Percentiles rank a stretch among this genome's conserved stretches.
These are phyloP conservation scores for Pyrenophora teres DNA, from an alignment of 2,329 filamentous ascomycete genomes.

Conservation along the genomic window DNA sequence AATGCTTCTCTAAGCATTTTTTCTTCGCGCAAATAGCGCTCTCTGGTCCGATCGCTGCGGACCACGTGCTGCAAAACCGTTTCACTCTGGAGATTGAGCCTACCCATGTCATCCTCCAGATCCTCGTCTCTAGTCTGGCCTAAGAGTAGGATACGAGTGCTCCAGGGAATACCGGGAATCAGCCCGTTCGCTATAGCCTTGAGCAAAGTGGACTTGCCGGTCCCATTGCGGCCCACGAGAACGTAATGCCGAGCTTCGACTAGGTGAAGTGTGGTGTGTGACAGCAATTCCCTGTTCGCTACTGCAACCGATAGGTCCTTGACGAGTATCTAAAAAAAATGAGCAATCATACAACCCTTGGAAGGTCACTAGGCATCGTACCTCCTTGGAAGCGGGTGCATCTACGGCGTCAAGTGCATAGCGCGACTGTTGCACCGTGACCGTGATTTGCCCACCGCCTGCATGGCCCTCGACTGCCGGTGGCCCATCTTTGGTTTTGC, in stretches of 20 bases:
- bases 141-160: conserved; percentile 41
- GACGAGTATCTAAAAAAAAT: conserved; percentile 51
- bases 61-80: conserved; percentile 72
- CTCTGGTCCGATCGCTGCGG: conserved; percentile 54
- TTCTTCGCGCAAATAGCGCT: conserved; percentile 66
- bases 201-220: conserved; percentile 79
- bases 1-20: conserved; percentile 65
- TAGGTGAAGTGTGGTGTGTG: conserved; percentile 70
- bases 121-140: conserved; percentile 38
- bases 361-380: conserved; percentile 3
- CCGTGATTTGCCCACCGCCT: conserved; percentile 35
- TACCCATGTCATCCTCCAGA: conserved; percentile 42
- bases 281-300: conserved; percentile 67
- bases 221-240: conserved; percentile 78
- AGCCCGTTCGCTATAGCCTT: conserved; percentile 77
- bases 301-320: conserved; percentile 75
- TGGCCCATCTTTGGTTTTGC: conserved; percentile 31
- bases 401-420: conserved; percentile 47
- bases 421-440: conserved; percentile 47
- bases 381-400: conserved; percentile 47
- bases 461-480: conserved; percentile 25
- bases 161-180: conserved; percentile 65
- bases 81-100: conserved; percentile 28
- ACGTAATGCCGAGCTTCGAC: conserved; percentile 78
- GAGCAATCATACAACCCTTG: neutral